Evolutionary conservation across 1,139 yeast species (phyloP), one percentile per base, ranked within the genome.

Genomic region (Candida smagusa): DNA sequence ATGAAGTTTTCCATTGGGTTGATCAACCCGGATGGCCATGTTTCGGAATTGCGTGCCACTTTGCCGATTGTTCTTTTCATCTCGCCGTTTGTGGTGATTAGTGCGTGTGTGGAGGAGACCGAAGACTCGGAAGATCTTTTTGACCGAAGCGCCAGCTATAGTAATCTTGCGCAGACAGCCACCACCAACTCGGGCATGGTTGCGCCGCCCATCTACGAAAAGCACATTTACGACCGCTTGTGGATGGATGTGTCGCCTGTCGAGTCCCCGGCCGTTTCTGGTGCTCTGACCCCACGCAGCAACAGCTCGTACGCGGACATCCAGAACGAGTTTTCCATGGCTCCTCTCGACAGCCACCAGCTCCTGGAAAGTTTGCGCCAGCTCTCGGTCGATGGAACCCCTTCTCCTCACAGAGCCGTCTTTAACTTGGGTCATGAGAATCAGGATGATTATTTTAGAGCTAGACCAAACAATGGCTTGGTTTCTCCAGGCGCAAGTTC

Each of bases 181-280:
- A 11, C 45, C 30, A 58, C 68, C n/a, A 61, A 68, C 43, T 65
- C 67, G 8, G 77, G 75, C 0, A 61, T 78, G 30, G 71, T 81
- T 59, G 96, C 97, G 0, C 97, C 97, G 3, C 98, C 98, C 22
- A 74, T 84, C 44, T 92, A 92, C 55, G 89, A 82, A 45, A 80
- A 74, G 44, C 96, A 88, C 56, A 78, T 89, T 27, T 89, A 86
- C 59, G 98, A 92, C 59, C 66, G 89, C 40, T 63, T 92, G 28
- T 90, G 90, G 90, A 71, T 76, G 27, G 95, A 84, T 40, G 68
- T 81, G 3, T 72, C 82, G 2, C 76, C 81, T 0, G 49, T 67
- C 7, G 83, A 79, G 25, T 71, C 84, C 1, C 86, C 88, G 2
- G 42, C 62, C 2, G 58, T 61, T 6, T 74, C 82, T 8, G 86